A percentile compares a stretch with the other conserved stretches of the same genome.
Conservation (phyloP, 2,329 filamentous ascomycete species). For the Beauveria brongniartii region DNA sequence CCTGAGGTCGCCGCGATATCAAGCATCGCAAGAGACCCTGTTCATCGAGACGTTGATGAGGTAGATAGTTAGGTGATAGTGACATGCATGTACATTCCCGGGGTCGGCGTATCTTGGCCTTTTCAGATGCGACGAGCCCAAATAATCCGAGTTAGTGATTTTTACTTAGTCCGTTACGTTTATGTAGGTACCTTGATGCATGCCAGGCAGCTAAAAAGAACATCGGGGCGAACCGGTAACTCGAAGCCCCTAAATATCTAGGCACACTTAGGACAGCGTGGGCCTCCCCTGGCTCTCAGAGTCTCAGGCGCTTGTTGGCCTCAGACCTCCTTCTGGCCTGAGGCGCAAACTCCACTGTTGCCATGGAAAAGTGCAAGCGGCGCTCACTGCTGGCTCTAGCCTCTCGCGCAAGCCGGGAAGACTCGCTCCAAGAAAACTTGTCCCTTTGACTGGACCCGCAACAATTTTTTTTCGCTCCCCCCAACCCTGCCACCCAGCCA, state of each 20-base stretch:
- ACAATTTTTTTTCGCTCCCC: slow-evolving; percentile 42
- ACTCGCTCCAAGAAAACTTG: slow-evolving; percentile 45
- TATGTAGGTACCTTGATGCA: neutral
- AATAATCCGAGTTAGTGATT: no score
- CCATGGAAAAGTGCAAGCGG: slow-evolving; percentile 13
- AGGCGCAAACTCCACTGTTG: slow-evolving; percentile 12
- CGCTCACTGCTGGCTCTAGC: slow-evolving; percentile 17
- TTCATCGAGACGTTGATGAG: no score
- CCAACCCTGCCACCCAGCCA: slow-evolving; percentile 36
- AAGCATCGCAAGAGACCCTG: no score
- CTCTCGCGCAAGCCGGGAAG: slow-evolving; percentile 36
- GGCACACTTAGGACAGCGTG: neutral
- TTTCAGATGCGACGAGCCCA: neutral
- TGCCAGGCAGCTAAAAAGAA: neutral
- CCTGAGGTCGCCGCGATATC: no score
- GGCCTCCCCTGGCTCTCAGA: neutral
- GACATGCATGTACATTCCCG: no score
- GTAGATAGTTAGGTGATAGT: no score
- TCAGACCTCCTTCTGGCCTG: slow-evolving; percentile 8
- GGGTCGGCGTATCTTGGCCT: no score
- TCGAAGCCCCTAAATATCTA: neutral
- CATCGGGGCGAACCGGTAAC: slow-evolving; percentile 12
- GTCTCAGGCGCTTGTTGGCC: neutral
- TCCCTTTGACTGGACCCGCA: slow-evolving; percentile 33
- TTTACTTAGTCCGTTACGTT: neutral